Conservation (phyloP, 805 yeast species). For the Teunomyces panamensis region DNA sequence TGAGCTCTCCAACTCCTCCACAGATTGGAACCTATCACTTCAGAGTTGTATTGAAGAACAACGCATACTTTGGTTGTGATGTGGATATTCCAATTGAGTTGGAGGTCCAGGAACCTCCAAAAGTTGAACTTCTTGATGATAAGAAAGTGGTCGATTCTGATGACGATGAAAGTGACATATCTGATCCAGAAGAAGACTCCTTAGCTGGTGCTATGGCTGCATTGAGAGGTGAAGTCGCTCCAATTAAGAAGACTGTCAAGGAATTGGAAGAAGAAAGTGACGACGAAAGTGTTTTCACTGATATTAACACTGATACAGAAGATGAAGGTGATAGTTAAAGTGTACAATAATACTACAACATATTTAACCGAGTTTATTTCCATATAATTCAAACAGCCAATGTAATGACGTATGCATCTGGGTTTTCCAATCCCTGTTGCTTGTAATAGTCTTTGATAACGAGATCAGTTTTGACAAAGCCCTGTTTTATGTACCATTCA, state of each 20-base stretch:
- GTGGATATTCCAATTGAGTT: conserved; percentile 66
- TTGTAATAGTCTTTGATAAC: conserved; percentile 47
- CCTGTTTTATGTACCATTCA: conserved; percentile 51
- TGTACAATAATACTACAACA: neutral
- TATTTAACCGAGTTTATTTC: neutral
- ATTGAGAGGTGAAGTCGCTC: conserved; percentile 54
- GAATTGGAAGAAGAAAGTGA: conserved; percentile 36
- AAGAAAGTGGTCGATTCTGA: conserved; percentile 34
- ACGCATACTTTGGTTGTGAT: conserved; percentile 81
- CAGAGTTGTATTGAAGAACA: conserved; percentile 66
- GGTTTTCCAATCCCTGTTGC: conserved; percentile 41
- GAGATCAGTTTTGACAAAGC: conserved; percentile 38
- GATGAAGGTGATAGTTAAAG: conserved; percentile 26
- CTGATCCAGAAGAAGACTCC: conserved; percentile 72
- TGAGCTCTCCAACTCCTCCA: conserved; percentile 77
- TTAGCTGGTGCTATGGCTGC: conserved; percentile 74
- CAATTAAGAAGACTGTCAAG: conserved; percentile 13
- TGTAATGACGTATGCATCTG: conserved; percentile 45
- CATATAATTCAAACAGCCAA: conserved; percentile 1
- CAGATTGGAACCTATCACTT: conserved; percentile 63
- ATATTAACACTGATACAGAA: conserved; percentile 46
- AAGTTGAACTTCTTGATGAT: conserved; percentile 14
- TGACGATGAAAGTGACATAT: conserved; percentile 51
- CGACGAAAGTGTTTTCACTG: conserved; percentile 40
- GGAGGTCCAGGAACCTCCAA: conserved; percentile 60